phyloP scores from a whole-genome alignment of 73 alveolate genomes.

The Paramecium bursaria region DNA sequence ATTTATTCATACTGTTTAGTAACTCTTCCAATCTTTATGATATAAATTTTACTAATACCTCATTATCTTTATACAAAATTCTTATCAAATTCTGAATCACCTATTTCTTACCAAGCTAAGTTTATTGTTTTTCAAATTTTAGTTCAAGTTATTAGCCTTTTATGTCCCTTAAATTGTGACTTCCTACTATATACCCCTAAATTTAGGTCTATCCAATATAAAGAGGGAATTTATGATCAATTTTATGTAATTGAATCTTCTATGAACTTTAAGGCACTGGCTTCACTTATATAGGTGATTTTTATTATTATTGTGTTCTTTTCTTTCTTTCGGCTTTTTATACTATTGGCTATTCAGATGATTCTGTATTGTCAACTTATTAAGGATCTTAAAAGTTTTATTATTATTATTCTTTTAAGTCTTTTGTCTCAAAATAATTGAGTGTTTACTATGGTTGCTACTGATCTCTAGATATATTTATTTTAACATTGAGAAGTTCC shows the following conservation, averaged over 20 bases:
- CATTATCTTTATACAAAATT: not conserved
- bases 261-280: not conserved
- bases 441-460: not conserved
- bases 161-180: not conserved
- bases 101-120: not conserved
- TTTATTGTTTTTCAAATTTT: not conserved
- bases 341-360: not conserved
- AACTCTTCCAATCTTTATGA: not conserved
- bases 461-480: not conserved
- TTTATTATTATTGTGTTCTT: not conserved
- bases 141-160: not conserved
- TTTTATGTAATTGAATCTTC: not conserved
- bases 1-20: not conserved
- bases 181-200: not conserved
- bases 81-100: no score
- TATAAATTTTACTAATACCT: no score
- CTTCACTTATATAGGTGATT: not conserved
- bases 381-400: not conserved
- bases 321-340: not conserved
- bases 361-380: not conserved
- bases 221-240: not conserved
- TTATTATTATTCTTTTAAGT: not conserved
- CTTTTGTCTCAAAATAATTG: slow-evolving; percentile 11
- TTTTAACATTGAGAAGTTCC: not conserved
- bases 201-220: not conserved